Evolutionary conservation across 805 yeast species (phyloP).

Genomic region (Cyberlindnera bimundalis): DNA sequence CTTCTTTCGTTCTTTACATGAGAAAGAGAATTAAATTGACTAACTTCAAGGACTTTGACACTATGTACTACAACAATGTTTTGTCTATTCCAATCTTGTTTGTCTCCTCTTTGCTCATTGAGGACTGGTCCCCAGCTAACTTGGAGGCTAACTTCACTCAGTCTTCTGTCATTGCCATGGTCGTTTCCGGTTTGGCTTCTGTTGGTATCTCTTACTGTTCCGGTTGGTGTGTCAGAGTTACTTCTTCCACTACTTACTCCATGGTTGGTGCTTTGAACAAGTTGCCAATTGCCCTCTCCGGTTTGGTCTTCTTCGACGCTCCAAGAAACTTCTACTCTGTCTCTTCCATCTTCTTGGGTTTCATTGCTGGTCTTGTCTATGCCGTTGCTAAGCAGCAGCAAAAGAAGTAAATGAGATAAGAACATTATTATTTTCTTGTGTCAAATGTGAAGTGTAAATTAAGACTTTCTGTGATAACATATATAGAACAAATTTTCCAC

Average conservation of each 20-base stretch:
- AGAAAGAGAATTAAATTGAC: conserved; percentile 97
- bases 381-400: conserved; percentile 96
- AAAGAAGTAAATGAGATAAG: conserved; percentile 23
- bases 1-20: conserved; percentile 90
- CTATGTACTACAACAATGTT: conserved; percentile 97
- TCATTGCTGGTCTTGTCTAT: conserved; percentile 92
- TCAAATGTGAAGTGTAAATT: no score
- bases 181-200: conserved; percentile 89
- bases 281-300: conserved; percentile 94
- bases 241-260: conserved; percentile 96
- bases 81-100: conserved; percentile 88
- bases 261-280: conserved; percentile 99
- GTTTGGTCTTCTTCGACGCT: conserved; percentile 91
- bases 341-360: conserved; percentile 88
- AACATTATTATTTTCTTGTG: no score
- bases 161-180: conserved; percentile 70
- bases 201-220: conserved; percentile 98
- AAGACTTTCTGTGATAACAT: no score
- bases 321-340: conserved; percentile 91
- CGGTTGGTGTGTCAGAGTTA: conserved; percentile 99
- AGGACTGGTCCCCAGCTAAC: conserved; percentile 91
- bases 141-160: conserved; percentile 72
- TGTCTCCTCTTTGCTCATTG: conserved; percentile 69
- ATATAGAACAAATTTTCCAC: no score
- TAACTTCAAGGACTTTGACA: conserved; percentile 93